Percentiles rank a stretch among this genome's conserved stretches.
phyloP scores from a whole-genome alignment of 2,329 filamentous ascomycete genomes.

The Mycogone perniciosa region DNA sequence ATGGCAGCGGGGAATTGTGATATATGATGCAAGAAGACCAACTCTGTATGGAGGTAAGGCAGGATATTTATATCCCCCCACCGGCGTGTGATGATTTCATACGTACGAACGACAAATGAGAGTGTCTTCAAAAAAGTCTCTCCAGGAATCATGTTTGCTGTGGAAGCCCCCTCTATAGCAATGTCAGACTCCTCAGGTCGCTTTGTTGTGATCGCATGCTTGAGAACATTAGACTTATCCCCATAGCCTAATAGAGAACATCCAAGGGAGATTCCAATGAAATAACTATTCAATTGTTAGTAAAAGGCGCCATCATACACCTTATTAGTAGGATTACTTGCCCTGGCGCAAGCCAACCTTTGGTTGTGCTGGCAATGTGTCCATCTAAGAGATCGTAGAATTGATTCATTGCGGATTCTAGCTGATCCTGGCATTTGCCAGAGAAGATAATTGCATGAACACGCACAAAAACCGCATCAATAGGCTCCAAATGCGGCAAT shows the following conservation, averaged over 20 bases:
- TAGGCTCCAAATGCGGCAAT: slow-evolving; percentile 23
- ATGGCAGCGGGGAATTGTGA: slow-evolving; percentile 35
- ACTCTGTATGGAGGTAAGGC: slow-evolving; percentile 54
- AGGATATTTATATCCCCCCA: slow-evolving; percentile 53
- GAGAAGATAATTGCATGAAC: slow-evolving; percentile 60
- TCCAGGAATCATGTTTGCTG: slow-evolving; percentile 13
- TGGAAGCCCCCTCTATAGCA: slow-evolving; percentile 19
- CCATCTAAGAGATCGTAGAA: slow-evolving; percentile 50
- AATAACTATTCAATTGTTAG: slow-evolving; percentile 21
- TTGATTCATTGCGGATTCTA: slow-evolving; percentile 37
- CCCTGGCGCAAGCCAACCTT: slow-evolving; percentile 47
- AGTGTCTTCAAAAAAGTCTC: slow-evolving; percentile 30
- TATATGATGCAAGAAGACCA: slow-evolving; percentile 51
- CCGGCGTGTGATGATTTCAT: slow-evolving; percentile 41
- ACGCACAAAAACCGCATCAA: slow-evolving; percentile 57
- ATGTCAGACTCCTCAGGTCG: slow-evolving; percentile 20
- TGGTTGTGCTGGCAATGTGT: slow-evolving; percentile 47
- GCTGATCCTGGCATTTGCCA: slow-evolving; percentile 38
- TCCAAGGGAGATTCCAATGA: slow-evolving; percentile 24
- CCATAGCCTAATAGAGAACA: slow-evolving; percentile 30
- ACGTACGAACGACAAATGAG: slow-evolving; percentile 37
- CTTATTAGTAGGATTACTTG: slow-evolving; percentile 12
- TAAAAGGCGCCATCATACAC: neutral
- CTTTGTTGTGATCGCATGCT: slow-evolving; percentile 31
- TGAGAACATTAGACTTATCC: slow-evolving; percentile 38